These are phyloP conservation scores for Trichophyton verrucosum DNA, from an alignment of 2,329 filamentous ascomycete genomes.

Conservation along the genomic window DNA sequence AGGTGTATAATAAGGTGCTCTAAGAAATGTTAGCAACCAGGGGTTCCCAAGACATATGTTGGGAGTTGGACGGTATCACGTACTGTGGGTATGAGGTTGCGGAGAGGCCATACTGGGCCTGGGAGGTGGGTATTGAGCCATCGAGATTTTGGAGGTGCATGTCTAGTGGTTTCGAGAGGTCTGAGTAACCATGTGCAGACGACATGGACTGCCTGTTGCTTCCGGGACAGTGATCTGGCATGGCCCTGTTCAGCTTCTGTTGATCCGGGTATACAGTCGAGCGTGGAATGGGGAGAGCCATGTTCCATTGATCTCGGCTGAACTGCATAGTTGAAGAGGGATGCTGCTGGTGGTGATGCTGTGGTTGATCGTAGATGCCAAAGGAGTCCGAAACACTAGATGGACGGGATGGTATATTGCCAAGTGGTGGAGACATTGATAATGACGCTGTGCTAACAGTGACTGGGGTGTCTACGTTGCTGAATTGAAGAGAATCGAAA, in stretches of 20 bases:
- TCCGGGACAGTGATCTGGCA: background rate
- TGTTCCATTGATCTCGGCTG: background rate
- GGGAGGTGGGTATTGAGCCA: background rate
- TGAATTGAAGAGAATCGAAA: slow-evolving; percentile 1
- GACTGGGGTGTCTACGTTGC: background rate
- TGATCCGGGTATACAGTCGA: background rate
- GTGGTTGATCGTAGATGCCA: slow-evolving; percentile 2
- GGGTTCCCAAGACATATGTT: background rate
- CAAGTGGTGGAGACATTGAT: slow-evolving; percentile 5
- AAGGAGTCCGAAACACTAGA: background rate
- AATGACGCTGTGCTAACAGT: background rate
- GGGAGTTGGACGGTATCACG: background rate
- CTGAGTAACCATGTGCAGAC: background rate
- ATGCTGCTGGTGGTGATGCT: slow-evolving; percentile 5
- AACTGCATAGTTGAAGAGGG: background rate
- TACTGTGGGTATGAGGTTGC: background rate
- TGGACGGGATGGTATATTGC: background rate
- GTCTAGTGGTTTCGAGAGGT: background rate
- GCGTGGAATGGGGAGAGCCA: background rate
- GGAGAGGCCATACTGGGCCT: background rate
- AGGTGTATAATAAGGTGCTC: slow-evolving; percentile 1
- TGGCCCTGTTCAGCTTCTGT: background rate
- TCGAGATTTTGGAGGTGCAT: background rate
- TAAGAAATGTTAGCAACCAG: background rate
- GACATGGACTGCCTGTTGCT: background rate